These are phyloP conservation scores for Gaeumannomyces sp. DNA, from an alignment of 2,329 filamentous ascomycete species.

Conservation along the genomic window DNA sequence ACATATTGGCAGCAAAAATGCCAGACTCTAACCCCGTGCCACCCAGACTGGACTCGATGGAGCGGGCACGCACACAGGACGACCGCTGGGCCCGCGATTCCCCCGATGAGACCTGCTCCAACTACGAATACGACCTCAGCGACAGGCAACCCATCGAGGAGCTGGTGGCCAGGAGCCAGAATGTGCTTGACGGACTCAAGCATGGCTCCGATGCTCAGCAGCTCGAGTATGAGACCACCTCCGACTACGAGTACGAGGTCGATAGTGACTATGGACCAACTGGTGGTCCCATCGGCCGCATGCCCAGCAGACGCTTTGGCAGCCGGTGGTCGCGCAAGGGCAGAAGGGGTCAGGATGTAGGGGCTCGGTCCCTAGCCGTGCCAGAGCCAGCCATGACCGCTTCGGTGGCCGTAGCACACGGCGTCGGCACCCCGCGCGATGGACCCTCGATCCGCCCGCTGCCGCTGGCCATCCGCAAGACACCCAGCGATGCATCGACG, in stretches of 20 bases:
- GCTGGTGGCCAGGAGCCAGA: neutral
- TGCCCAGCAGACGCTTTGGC: constrained; percentile 9
- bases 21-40: neutral
- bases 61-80: neutral
- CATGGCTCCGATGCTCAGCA: neutral
- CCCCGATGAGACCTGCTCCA: neutral
- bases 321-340: constrained; percentile 1
- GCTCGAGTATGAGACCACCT: neutral
- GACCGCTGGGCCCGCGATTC: neutral
- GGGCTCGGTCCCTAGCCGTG: neutral
- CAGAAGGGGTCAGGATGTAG: neutral
- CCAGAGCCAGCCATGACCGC: neutral
- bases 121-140: neutral
- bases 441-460: neutral
- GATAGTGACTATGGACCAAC: constrained; percentile 8
- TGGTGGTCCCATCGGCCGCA: constrained; percentile 2
- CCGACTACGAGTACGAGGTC: constrained; percentile 3
- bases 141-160: neutral
- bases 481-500: neutral
- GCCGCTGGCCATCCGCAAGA: neutral
- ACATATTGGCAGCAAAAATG: neutral
- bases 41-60: neutral
- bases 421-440: neutral
- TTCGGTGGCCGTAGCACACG: neutral
- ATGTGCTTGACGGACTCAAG: neutral